A percentile compares a stretch with the other conserved stretches of the same genome.
phyloP scores from a whole-genome alignment of 2,329 filamentous ascomycete species.

The Sordariomycetes sp. region DNA sequence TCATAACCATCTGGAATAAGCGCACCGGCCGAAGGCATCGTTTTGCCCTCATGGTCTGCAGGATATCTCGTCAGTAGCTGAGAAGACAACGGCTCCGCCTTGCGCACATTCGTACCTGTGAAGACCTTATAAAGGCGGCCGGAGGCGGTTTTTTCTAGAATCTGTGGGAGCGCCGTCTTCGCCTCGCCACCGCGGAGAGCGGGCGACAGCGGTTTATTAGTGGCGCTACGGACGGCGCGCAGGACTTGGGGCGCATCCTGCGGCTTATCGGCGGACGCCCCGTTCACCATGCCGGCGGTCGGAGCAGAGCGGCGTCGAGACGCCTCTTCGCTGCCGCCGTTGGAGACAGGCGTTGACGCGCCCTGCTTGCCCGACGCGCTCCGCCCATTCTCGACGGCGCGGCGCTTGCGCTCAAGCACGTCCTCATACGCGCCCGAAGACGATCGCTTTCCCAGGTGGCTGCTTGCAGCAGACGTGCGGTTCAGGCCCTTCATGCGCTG shows the following conservation, averaged over 20 bases:
- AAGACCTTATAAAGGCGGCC: not conserved
- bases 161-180: not conserved
- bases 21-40: slow-evolving; percentile 7
- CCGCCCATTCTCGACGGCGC: not conserved
- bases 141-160: not conserved
- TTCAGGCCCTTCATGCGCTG: not conserved
- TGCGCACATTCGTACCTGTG: not conserved
- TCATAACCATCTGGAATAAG: slow-evolving; percentile 15
- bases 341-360: not conserved
- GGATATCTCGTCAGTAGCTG: not conserved
- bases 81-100: not conserved
- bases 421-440: not conserved
- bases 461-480: not conserved
- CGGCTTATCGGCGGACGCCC: not conserved
- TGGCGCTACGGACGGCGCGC: not conserved
- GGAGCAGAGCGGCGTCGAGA: not conserved
- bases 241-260: not conserved
- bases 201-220: not conserved
- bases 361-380: not conserved
- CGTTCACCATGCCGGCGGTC: not conserved
- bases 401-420: not conserved
- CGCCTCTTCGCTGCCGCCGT: not conserved
- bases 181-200: not conserved
- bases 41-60: not conserved
- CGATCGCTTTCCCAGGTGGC: not conserved